Evolutionary conservation across 345 rosid species (phyloP), one percentile per base, ranked within the genome.

Genomic region (Litchi chinensis): DNA sequence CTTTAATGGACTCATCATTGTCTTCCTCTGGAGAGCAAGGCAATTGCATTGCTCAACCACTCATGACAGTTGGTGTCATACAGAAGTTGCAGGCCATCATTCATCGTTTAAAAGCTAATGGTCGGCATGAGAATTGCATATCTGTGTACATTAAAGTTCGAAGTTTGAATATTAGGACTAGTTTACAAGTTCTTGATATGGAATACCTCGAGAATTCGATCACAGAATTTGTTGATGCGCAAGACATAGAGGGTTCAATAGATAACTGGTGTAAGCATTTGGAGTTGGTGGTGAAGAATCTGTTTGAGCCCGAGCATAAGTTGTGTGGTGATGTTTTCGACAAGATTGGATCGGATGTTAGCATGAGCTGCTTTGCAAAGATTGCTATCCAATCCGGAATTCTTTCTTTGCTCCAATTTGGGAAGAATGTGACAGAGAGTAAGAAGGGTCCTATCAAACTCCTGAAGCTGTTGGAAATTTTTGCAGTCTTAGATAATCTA

Each of bases 401-500:
- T 64, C 77, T 84, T 73, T 21, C 81, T 21, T 80, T 80, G 56
- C 89, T 95, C 39, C 79, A 77, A 52, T 95, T 92, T 26, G 98
- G 94, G 22, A 83, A 62, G 81, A 89, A 83, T 40, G 82, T 90
- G 56, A 78, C 97, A 7, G 83, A 87, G 72, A 74, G 92, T 78
- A 92, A 87, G 87, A 90, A 87, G 77, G 76, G 83, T 79, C 91
- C 97, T 19, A 70, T 76, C 77, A 93, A 91, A 85, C 89, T 95
- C 40, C 68, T 93, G 82, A 90, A 88, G 77, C 91, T 93, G 70
- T 70, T 95, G 70, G 89, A 87, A 40, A 79, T 92, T 19, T 95
- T 93, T 76, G 76, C 87, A 12, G 86, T 79, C 68, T 77, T 93
- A 79, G 91, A 93, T 54, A 81, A 81, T 50, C 77, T 93, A 60